A percentile compares a stretch with the other conserved stretches of the same genome.
Conservation (phyloP, 140 eudicot genomes). For the Erigeron philadelphicus region DNA sequence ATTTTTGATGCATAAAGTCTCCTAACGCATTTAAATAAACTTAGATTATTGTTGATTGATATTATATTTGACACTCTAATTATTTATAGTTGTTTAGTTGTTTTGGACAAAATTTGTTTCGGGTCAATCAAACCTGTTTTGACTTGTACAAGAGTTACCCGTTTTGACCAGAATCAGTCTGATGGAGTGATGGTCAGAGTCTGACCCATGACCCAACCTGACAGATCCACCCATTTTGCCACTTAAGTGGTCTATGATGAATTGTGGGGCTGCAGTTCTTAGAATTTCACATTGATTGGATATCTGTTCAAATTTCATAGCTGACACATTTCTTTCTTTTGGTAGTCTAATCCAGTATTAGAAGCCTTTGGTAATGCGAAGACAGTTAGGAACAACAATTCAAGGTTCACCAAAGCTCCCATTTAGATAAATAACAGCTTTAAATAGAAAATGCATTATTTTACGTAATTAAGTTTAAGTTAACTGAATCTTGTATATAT, state of each 20-base stretch:
- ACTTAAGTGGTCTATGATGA: not conserved
- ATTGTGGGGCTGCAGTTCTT: not conserved
- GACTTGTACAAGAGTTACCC: constrained; percentile 1
- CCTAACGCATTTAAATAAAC: not conserved
- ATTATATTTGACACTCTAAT: not conserved
- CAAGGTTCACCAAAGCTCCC: constrained; percentile 39
- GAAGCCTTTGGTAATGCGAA: constrained; percentile 71
- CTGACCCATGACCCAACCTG: not conserved
- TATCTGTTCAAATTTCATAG: constrained; percentile 9
- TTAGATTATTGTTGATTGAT: not conserved
- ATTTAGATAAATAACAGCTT: not conserved
- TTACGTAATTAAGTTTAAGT: constrained; percentile 1
- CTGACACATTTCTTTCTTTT: constrained; percentile 19
- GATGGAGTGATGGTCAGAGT: too few species aligned
- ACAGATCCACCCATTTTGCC: not conserved
- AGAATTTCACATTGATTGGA: constrained; percentile 1
- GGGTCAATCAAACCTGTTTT: constrained; percentile 1
- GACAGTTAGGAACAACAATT: constrained; percentile 64
- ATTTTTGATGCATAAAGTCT: constrained; percentile 11
- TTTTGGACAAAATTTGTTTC: not conserved
- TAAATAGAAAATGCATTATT: constrained; percentile 8
- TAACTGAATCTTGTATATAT: constrained; percentile 18
- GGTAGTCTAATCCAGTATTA: constrained; percentile 61
- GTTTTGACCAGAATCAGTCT: not conserved
- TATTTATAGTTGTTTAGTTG: not conserved